Conservation (phyloP, 2,329 filamentous ascomycete genomes). For the Dothideomycetes sp. region DNA sequence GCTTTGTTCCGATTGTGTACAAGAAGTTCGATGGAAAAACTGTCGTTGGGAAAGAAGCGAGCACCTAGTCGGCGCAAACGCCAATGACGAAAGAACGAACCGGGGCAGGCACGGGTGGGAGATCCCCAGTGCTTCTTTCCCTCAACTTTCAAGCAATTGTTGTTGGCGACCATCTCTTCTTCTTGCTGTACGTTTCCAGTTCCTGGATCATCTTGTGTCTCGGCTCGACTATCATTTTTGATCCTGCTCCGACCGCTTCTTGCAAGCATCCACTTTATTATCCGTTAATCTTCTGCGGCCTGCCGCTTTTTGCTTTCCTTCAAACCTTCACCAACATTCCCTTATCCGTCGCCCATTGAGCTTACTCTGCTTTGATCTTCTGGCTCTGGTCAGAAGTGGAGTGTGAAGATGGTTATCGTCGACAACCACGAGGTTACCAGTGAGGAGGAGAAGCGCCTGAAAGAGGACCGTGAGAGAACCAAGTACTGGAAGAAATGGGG, state of each 20-base stretch:
- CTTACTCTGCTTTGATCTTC: too few species aligned
- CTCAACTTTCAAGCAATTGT: neutral
- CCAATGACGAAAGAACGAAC: conserved; percentile 8
- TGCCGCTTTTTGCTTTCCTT: conserved; percentile 2
- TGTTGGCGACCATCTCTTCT: conserved; percentile 2
- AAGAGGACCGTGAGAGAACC: conserved; percentile 69
- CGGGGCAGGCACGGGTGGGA: neutral
- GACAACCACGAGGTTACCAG: conserved; percentile 81
- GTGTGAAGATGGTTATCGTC: conserved; percentile 67
- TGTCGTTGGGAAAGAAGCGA: conserved; percentile 9
- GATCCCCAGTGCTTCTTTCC: conserved; percentile 5
- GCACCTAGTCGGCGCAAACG: neutral
- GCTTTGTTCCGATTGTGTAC: neutral
- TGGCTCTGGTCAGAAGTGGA: neutral
- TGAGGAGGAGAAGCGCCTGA: conserved; percentile 81
- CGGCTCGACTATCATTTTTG: conserved; percentile 10
- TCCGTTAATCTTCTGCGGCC: conserved; percentile 5
- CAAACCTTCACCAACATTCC: conserved; percentile 1
- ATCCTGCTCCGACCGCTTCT: conserved; percentile 5
- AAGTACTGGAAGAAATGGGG: conserved; percentile 99
- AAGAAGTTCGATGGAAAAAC: conserved; percentile 7
- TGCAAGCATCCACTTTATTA: conserved; percentile 1
- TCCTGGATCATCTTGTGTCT: conserved; percentile 12
- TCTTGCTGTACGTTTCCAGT: conserved; percentile 5
- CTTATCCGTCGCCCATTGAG: too few species aligned